A percentile compares a stretch with the other conserved stretches of the same genome.
These are phyloP conservation scores for Trichoderma semiorbis DNA, from an alignment of 2,329 filamentous ascomycete genomes.

Conservation along the genomic window DNA sequence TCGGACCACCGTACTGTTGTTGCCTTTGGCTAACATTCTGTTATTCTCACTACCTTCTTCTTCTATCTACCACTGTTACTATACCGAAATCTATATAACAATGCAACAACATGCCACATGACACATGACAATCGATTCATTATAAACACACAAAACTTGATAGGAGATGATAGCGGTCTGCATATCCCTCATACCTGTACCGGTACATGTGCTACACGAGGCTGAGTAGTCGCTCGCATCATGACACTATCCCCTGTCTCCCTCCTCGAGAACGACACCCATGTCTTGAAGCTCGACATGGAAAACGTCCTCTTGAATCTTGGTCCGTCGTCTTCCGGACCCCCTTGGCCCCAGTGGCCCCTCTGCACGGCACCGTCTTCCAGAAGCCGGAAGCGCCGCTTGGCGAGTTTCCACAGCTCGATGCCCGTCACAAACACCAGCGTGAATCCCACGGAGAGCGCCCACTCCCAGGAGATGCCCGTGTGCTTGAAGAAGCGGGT, in stretches of 20 bases:
- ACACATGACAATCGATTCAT: background rate
- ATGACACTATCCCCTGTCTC: conserved; percentile 37
- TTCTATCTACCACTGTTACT: background rate
- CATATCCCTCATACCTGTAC: background rate
- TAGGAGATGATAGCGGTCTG: background rate
- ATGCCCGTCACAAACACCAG: conserved; percentile 63
- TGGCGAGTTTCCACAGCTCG: conserved; percentile 69
- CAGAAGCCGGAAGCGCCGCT: conserved; percentile 54
- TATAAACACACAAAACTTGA: background rate
- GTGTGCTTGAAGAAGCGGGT: conserved; percentile 69
- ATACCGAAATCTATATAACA: background rate
- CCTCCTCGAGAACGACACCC: conserved; percentile 42
- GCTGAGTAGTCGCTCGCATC: conserved; percentile 22
- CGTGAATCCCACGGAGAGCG: conserved; percentile 60
- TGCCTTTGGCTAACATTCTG: background rate
- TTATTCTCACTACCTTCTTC: background rate
- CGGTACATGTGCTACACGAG: background rate
- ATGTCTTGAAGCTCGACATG: conserved; percentile 50
- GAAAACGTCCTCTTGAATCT: conserved; percentile 49
- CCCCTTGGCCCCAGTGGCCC: conserved; percentile 52
- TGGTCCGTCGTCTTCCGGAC: conserved; percentile 43
- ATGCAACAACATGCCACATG: background rate
- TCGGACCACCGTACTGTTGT: background rate
- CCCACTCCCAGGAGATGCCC: conserved; percentile 73
- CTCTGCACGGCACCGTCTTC: conserved; percentile 50